Conservation (phyloP, 2,329 filamentous ascomycete genomes). For the Penicillium brasilianum region DNA sequence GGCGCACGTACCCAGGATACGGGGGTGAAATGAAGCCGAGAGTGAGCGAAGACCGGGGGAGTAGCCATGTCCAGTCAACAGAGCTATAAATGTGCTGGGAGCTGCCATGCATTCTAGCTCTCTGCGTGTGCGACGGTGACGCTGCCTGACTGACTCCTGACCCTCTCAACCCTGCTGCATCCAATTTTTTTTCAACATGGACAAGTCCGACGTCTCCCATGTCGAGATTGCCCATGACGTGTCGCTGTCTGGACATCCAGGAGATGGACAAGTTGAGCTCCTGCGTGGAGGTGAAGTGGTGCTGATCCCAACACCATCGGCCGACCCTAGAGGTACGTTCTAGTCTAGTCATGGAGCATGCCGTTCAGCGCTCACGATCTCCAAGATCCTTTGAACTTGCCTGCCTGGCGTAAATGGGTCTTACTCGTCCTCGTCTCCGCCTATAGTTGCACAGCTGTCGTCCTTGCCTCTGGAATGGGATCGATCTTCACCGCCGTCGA, state of each 20-base stretch:
- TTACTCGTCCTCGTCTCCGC: slow-evolving; percentile 15
- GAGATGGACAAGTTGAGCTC: slow-evolving; percentile 16
- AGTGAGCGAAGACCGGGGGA: neutral
- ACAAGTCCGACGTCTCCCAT: slow-evolving; percentile 18
- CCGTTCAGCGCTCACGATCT: slow-evolving; percentile 4
- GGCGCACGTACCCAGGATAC: slow-evolving; percentile 2
- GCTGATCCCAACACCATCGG: slow-evolving; percentile 20
- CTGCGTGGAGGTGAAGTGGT: slow-evolving; percentile 10
- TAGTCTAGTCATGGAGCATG: neutral
- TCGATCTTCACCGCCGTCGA: slow-evolving; percentile 35
- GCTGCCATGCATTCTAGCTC: neutral
- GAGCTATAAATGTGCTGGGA: slow-evolving; percentile 2
- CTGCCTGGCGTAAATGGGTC: slow-evolving; percentile 18
- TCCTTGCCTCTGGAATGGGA: slow-evolving; percentile 45
- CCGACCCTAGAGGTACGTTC: slow-evolving; percentile 19
- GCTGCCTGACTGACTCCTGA: slow-evolving; percentile 3
- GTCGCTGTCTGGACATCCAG: neutral
- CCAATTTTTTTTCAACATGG: slow-evolving; percentile 12
- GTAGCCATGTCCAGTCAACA: neutral
- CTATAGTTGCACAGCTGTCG: slow-evolving; percentile 20
- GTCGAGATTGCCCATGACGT: slow-evolving; percentile 6
- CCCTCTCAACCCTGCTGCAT: neutral
- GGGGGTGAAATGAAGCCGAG: neutral
- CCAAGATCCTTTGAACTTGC: slow-evolving; percentile 23
- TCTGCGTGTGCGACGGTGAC: slow-evolving; percentile 4